phyloP scores from a whole-genome alignment of 225 moss, liverwort and hornwort genomes.

The Physcomitrellopsis africana region DNA sequence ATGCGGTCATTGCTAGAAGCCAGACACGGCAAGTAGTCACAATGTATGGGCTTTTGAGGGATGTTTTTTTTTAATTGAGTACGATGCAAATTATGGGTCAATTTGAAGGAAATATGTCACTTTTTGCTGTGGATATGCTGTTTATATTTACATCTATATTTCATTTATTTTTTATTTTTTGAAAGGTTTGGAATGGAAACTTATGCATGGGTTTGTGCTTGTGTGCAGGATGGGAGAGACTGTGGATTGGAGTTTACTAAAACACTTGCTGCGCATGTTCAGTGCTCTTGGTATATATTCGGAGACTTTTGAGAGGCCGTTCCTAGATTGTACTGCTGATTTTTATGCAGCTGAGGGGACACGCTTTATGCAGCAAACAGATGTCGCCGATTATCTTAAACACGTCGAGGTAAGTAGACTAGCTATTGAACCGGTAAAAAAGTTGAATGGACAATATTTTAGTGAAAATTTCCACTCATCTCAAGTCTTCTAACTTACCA shows the following conservation, averaged over 20 bases:
- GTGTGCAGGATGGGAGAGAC: conserved; percentile 95
- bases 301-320: conserved; percentile 97
- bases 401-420: conserved; percentile 80
- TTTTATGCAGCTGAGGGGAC: conserved; percentile 97
- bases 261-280: conserved; percentile 97
- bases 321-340: conserved; percentile 91
- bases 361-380: conserved; percentile 98
- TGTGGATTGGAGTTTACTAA: conserved; percentile 94
- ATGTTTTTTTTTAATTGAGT: background rate
- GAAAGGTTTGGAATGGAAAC: background rate
- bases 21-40: background rate
- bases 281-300: conserved; percentile 93
- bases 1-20: conserved; percentile 14
- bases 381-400: conserved; percentile 96
- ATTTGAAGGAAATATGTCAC: conserved; percentile 13
- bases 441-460: background rate
- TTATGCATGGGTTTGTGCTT: conserved; percentile 3
- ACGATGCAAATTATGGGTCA: conserved; percentile 8
- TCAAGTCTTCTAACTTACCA: background rate
- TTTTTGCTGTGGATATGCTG: conserved; percentile 18
- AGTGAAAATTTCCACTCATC: background rate
- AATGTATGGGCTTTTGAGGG: conserved; percentile 3
- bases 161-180: background rate
- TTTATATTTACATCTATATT: background rate
- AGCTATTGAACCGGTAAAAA: conserved; percentile 7